Percentiles rank a stretch among this genome's conserved stretches.
phyloP scores from a whole-genome alignment of 2,329 filamentous ascomycete species.

The Diplodia intermedia region DNA sequence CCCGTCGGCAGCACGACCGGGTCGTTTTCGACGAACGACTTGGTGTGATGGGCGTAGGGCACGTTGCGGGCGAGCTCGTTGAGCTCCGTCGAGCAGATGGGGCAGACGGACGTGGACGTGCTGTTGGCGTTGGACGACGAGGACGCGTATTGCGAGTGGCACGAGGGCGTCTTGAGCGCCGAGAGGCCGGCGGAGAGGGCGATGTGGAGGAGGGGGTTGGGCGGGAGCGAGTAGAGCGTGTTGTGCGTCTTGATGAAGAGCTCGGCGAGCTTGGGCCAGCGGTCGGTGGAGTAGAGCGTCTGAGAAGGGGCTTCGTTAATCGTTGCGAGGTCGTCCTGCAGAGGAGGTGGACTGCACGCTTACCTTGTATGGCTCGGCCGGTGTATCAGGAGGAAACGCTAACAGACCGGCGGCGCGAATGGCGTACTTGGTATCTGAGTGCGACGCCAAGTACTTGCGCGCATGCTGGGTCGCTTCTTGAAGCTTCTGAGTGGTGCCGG shows the following conservation, averaged over 20 bases:
- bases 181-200: constrained; percentile 90
- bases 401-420: constrained; percentile 81
- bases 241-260: constrained; percentile 89
- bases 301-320: constrained; percentile 41
- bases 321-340: not conserved
- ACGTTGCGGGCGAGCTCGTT: constrained; percentile 89
- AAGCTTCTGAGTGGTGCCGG: constrained; percentile 63
- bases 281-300: constrained; percentile 74
- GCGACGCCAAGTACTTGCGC: constrained; percentile 78
- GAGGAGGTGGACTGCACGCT: constrained; percentile 29
- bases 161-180: constrained; percentile 93
- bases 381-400: constrained; percentile 71
- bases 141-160: constrained; percentile 72
- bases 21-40: constrained; percentile 89
- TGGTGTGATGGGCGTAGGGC: constrained; percentile 93
- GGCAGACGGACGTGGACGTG: constrained; percentile 77
- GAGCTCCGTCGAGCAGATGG: constrained; percentile 94
- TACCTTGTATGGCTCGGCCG: constrained; percentile 67
- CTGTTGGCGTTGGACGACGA: constrained; percentile 62
- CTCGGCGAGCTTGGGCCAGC: constrained; percentile 78
- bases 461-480: constrained; percentile 82
- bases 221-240: constrained; percentile 80
- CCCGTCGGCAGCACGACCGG: constrained; percentile 87
- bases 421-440: constrained; percentile 70
- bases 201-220: constrained; percentile 84